Percentiles rank a stretch among this genome's conserved stretches.
phyloP scores from a whole-genome alignment of 2,329 filamentous ascomycete genomes.

The Cercospora sp. region DNA sequence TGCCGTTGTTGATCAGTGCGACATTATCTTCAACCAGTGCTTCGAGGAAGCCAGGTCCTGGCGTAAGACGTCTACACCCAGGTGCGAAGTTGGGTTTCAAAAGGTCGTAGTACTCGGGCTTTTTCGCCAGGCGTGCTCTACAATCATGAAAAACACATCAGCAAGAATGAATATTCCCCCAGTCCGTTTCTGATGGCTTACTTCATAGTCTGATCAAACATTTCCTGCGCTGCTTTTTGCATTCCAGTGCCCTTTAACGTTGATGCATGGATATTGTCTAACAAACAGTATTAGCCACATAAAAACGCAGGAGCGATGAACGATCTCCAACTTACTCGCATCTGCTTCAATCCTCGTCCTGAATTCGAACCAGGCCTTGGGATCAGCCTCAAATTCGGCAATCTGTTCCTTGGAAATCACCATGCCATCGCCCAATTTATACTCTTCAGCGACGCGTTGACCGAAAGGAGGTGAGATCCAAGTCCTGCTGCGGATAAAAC shows the following conservation, averaged over 20 bases:
- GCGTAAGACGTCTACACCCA: conserved; percentile 52
- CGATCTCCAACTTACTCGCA: conserved; percentile 44
- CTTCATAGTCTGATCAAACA: conserved; percentile 47
- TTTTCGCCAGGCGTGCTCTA: conserved; percentile 36
- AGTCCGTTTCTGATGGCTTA: background rate
- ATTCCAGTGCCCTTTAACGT: conserved; percentile 44
- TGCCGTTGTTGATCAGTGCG: conserved; percentile 44
- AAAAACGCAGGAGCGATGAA: background rate
- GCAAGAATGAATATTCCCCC: background rate
- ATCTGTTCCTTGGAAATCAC: conserved; percentile 59
- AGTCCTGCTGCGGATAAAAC: conserved; percentile 64
- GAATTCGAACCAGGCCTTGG: conserved; percentile 57
- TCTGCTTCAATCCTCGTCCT: conserved; percentile 49
- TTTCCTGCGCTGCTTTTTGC: conserved; percentile 40
- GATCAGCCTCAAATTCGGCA: conserved; percentile 58
- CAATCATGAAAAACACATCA: background rate
- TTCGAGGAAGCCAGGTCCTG: conserved; percentile 54
- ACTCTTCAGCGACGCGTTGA: conserved; percentile 34
- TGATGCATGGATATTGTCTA: conserved; percentile 49
- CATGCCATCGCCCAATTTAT: conserved; percentile 46
- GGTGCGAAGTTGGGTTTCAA: conserved; percentile 45
- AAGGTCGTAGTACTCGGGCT: conserved; percentile 44
- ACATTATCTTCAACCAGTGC: conserved; percentile 52
- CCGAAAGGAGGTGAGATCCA: conserved; percentile 63
- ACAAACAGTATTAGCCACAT: conserved; percentile 34